These are phyloP conservation scores for Aureobasidium subglaciale DNA, from an alignment of 2,329 filamentous ascomycete genomes.

Conservation along the genomic window DNA sequence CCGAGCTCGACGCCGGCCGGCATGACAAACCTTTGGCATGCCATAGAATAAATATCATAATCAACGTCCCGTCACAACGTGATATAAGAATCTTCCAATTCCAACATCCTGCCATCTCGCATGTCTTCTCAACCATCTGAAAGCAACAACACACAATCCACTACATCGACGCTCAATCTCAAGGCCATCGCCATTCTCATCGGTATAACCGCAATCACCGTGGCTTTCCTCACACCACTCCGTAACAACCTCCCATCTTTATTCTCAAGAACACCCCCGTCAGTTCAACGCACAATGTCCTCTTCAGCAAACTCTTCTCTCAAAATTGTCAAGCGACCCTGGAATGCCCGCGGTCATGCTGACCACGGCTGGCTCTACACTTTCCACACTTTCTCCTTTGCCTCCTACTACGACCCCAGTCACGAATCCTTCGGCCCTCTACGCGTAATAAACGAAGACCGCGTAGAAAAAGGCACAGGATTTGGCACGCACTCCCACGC, in stretches of 20 bases:
- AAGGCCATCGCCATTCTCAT: conserved; percentile 26
- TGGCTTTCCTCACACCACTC: conserved; percentile 39
- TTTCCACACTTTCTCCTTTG: conserved; percentile 82
- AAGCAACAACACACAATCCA: conserved; percentile 5
- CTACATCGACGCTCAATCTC: conserved; percentile 16
- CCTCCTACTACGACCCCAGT: conserved; percentile 59
- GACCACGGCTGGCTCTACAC: conserved; percentile 85
- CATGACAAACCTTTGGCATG: conserved; percentile 9
- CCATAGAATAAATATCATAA: conserved; percentile 9
- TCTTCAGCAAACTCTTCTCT: conserved; percentile 16
- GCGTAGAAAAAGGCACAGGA: conserved; percentile 64
- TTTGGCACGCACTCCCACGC: conserved; percentile 82
- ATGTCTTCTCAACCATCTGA: conserved; percentile 19
- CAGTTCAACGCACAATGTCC: conserved; percentile 18
- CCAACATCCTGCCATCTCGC: neutral
- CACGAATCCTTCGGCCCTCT: conserved; percentile 67
- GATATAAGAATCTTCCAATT: neutral
- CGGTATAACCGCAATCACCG: conserved; percentile 35
- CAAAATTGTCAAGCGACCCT: conserved; percentile 68
- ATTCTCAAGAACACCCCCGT: conserved; percentile 23
- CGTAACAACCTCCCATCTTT: conserved; percentile 31
- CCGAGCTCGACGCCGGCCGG: neutral
- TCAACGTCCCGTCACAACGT: neutral
- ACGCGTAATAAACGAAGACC: conserved; percentile 83
- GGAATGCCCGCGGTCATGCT: conserved; percentile 63